Percentiles rank a stretch among this genome's conserved stretches.
Evolutionary conservation across 345 rosid species (phyloP).

Genomic region (Heritiera fomes): DNA sequence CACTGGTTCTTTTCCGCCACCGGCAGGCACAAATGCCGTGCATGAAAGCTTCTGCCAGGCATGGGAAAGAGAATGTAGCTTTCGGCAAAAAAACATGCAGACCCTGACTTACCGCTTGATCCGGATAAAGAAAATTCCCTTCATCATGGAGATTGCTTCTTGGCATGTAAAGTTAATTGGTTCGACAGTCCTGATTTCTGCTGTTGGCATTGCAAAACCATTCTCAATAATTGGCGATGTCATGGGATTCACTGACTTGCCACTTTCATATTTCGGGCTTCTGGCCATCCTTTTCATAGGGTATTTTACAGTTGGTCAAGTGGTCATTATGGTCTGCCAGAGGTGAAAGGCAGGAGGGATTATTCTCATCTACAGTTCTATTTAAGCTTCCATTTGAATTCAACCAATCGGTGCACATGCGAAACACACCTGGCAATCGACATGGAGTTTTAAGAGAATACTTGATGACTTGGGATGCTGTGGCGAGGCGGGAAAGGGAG

Average conservation of each 20-base stretch:
- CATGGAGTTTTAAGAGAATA: no score
- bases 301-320: slow-evolving; percentile 58
- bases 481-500: no score
- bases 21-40: no score
- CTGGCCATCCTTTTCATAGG: slow-evolving; percentile 58
- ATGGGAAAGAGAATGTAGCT: no score
- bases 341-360: not conserved
- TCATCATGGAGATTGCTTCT: slow-evolving; percentile 58
- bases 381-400: no score
- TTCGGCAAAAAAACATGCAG: slow-evolving; percentile 37
- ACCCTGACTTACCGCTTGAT: slow-evolving; percentile 62
- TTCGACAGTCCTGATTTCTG: slow-evolving; percentile 52
- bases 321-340: slow-evolving; percentile 50
- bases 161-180: slow-evolving; percentile 48
- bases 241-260: slow-evolving; percentile 48
- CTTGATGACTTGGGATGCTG: no score
- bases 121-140: slow-evolving; percentile 64
- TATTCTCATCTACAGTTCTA: no score
- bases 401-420: no score
- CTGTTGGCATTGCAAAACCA: slow-evolving; percentile 54
- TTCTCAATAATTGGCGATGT: slow-evolving; percentile 39
- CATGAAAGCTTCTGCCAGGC: no score
- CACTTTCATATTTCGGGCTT: slow-evolving; percentile 54
- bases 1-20: no score
- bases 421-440: no score